Percentiles rank a stretch among this genome's conserved stretches.
Evolutionary conservation across 1,284 basidiomycete genomes (phyloP).

Genomic region (Pseudozyma tsukubaensis): DNA sequence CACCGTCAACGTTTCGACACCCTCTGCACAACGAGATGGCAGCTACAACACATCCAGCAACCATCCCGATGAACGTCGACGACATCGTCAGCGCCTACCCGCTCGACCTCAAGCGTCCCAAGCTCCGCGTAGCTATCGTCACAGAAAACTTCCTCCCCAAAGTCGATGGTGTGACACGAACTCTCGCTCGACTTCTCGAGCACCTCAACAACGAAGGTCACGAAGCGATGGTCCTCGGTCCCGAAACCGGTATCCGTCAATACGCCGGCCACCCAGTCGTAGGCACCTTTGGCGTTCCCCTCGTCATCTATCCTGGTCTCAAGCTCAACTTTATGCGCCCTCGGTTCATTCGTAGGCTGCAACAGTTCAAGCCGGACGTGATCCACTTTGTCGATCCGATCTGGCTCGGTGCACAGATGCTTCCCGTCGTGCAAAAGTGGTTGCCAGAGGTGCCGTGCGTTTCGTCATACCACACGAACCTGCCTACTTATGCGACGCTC

Average conservation of each 20-base stretch:
- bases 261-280: slow-evolving; percentile 74
- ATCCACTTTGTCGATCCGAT: slow-evolving; percentile 72
- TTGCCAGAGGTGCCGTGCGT: slow-evolving; percentile 72
- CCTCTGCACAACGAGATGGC: background rate
- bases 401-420: slow-evolving; percentile 72
- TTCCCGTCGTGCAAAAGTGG: slow-evolving; percentile 66
- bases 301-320: slow-evolving; percentile 73
- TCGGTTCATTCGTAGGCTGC: slow-evolving; percentile 71
- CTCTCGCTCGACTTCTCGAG: slow-evolving; percentile 73
- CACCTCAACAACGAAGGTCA: slow-evolving; percentile 74
- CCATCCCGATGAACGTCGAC: slow-evolving; percentile 4
- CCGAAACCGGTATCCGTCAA: slow-evolving; percentile 71
- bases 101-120: slow-evolving; percentile 59
- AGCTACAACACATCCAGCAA: slow-evolving; percentile 10
- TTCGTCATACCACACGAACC: slow-evolving; percentile 74
- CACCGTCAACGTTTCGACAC: background rate
- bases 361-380: slow-evolving; percentile 72
- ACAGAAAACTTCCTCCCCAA: slow-evolving; percentile 74
- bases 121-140: slow-evolving; percentile 68
- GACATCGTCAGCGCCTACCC: slow-evolving; percentile 27
- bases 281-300: slow-evolving; percentile 73
- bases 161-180: slow-evolving; percentile 74
- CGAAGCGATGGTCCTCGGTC: slow-evolving; percentile 73
- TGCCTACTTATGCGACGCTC: slow-evolving; percentile 73
- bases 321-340: slow-evolving; percentile 75